Conservation (phyloP, 2,329 filamentous ascomycete genomes). For the Neocatenulostroma microsporum region DNA sequence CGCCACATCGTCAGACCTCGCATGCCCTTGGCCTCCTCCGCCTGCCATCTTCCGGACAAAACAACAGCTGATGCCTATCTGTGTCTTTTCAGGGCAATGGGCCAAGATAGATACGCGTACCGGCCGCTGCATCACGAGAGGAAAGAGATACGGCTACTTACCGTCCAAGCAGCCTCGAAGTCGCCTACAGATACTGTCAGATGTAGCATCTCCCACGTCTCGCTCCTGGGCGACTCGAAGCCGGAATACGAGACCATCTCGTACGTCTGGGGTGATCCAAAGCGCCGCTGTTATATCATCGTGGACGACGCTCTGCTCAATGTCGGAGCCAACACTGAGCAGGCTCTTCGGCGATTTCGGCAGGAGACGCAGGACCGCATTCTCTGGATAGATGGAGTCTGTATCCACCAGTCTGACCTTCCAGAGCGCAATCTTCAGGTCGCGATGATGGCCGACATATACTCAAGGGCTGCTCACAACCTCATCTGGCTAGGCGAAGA, state of each 20-base stretch:
- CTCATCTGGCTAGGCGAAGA: slow-evolving; percentile 3
- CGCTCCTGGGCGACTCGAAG: too few relatives aligned
- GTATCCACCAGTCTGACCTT: slow-evolving; percentile 1
- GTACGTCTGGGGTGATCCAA: slow-evolving; percentile 1
- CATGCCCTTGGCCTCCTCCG: too few relatives aligned
- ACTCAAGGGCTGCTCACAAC: background rate
- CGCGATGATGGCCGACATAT: background rate
- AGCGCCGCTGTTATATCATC: background rate
- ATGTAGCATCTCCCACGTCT: too few relatives aligned
- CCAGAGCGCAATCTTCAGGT: background rate
- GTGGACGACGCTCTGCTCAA: background rate
- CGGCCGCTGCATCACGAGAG: too few relatives aligned
- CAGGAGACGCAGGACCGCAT: background rate
- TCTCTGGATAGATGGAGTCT: slow-evolving; percentile 3
- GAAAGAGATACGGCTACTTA: too few relatives aligned
- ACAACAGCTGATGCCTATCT: too few relatives aligned
- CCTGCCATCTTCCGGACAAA: too few relatives aligned
- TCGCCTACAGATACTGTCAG: too few relatives aligned
- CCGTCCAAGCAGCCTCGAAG: too few relatives aligned
- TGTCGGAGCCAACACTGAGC: background rate
- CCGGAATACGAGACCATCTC: background rate
- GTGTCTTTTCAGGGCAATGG: too few relatives aligned
- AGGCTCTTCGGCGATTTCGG: background rate
- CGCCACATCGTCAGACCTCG: too few relatives aligned
- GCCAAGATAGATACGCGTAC: too few relatives aligned